These are phyloP conservation scores for Mycena crocata DNA, from an alignment of 768 basidiomycete species.

Conservation along the genomic window DNA sequence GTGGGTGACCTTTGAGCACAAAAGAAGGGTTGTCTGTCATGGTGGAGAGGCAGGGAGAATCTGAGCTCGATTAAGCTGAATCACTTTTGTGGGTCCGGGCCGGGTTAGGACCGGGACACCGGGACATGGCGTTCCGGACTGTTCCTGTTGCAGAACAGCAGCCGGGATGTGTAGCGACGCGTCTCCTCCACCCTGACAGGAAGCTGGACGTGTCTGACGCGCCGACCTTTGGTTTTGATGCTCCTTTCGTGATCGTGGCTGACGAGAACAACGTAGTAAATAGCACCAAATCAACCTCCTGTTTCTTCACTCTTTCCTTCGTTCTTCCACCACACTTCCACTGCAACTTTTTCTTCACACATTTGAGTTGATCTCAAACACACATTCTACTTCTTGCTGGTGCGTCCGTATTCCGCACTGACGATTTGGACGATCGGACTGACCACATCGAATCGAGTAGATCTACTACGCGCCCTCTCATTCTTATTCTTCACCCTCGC, in stretches of 20 bases:
- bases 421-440: too few relatives aligned
- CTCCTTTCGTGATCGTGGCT: not conserved
- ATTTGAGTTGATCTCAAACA: constrained; percentile 32
- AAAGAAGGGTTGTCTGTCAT: constrained; percentile 86
- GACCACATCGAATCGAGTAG: too few relatives aligned
- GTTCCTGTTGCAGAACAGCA: not conserved
- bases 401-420: too few relatives aligned
- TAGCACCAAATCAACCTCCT: constrained; percentile 3
- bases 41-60: constrained; percentile 35
- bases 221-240: not conserved
- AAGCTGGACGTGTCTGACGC: constrained; percentile 6
- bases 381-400: constrained; percentile 33
- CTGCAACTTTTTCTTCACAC: not conserved
- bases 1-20: constrained; percentile 66
- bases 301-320: not conserved
- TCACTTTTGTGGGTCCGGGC: not conserved
- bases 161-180: constrained; percentile 13
- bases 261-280: constrained; percentile 1
- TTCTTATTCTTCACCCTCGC: constrained; percentile 32
- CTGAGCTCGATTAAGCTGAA: not conserved
- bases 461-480: constrained; percentile 29
- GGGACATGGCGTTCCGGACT: not conserved
- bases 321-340: constrained; percentile 16
- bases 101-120: not conserved
- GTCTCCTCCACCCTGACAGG: constrained; percentile 9